phyloP scores from a whole-genome alignment of 2,329 filamentous ascomycete species.

The Alternaria incomplexa region DNA sequence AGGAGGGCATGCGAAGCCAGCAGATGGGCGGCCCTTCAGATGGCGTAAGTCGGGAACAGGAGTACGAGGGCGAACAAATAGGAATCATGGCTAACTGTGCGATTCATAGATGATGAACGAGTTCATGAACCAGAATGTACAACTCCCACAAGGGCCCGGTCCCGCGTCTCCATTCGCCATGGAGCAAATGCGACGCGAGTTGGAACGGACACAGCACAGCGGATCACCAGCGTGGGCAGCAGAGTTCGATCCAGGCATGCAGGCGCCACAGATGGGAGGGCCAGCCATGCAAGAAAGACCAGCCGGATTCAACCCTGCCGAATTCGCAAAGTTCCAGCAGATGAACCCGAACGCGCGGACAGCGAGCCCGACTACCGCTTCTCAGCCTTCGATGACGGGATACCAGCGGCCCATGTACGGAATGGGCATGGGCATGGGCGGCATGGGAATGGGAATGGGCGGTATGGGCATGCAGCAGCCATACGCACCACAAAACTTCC shows the following conservation, averaged over 20 bases:
- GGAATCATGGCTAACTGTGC: slow-evolving; percentile 29
- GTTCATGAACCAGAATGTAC: slow-evolving; percentile 80
- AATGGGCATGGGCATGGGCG: slow-evolving; percentile 56
- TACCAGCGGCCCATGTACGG: slow-evolving; percentile 62
- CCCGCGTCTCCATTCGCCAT: slow-evolving; percentile 67
- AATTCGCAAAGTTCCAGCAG: slow-evolving; percentile 85
- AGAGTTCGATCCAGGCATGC: slow-evolving; percentile 65
- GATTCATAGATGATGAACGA: slow-evolving; percentile 81
- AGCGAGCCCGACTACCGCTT: slow-evolving; percentile 62
- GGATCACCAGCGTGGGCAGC: slow-evolving; percentile 67
- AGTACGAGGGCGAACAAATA: not conserved
- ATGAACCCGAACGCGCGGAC: slow-evolving; percentile 63
- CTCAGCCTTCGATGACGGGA: slow-evolving; percentile 53
- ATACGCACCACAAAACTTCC: slow-evolving; percentile 54
- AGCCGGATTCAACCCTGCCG: slow-evolving; percentile 74
- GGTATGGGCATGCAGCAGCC: slow-evolving; percentile 56
- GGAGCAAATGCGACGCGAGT: slow-evolving; percentile 69
- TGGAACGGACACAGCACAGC: slow-evolving; percentile 62
- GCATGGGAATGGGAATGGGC: slow-evolving; percentile 52
- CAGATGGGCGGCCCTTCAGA: slow-evolving; percentile 74
- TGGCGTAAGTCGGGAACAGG: slow-evolving; percentile 37
- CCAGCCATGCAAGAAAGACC: slow-evolving; percentile 66
- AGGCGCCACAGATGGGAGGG: slow-evolving; percentile 75
- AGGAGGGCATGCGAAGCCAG: slow-evolving; percentile 79
- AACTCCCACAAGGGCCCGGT: slow-evolving; percentile 61